phyloP scores from a whole-genome alignment of 768 basidiomycete genomes.

The Collybia sp. region DNA sequence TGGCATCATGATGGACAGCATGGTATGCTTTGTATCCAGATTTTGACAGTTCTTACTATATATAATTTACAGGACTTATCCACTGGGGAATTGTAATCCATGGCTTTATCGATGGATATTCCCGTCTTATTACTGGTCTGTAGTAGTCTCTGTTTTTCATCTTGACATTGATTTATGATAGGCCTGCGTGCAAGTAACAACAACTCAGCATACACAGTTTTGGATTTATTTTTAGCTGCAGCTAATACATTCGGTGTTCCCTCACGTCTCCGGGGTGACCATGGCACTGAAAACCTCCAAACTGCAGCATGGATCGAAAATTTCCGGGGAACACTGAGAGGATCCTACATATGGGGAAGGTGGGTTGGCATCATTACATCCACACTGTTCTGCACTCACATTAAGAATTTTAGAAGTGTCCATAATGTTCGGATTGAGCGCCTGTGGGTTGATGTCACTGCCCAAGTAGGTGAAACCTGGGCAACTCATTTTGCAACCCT shows the following conservation, averaged over 20 bases:
- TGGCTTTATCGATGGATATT: conserved; percentile 37
- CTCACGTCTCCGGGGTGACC: conserved; percentile 24
- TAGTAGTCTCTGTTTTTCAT: not conserved
- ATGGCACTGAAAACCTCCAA: conserved; percentile 26
- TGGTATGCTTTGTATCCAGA: conserved; percentile 10
- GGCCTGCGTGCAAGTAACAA: conserved; percentile 32
- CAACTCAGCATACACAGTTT: conserved; percentile 33
- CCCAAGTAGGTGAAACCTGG: conserved; percentile 31
- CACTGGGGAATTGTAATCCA: conserved; percentile 31
- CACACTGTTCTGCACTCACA: not conserved
- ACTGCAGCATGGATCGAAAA: conserved; percentile 25
- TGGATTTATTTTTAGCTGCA: conserved; percentile 24
- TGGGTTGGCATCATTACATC: conserved; percentile 7
- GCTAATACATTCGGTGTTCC: conserved; percentile 22
- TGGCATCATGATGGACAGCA: conserved; percentile 30
- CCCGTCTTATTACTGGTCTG: conserved; percentile 9
- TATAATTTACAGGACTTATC: conserved; percentile 25
- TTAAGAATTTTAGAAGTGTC: conserved; percentile 22
- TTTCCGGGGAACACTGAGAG: conserved; percentile 11
- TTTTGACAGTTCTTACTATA: too few species aligned
- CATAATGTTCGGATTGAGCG: conserved; percentile 35
- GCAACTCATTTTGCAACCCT: conserved; percentile 29
- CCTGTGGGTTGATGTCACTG: conserved; percentile 33
- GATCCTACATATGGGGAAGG: conserved; percentile 35
- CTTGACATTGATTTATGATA: conserved; percentile 20